Evolutionary conservation across 495 filamentous ascomycete species (phyloP), one percentile per base, ranked within the genome.

Genomic region (Clohesyomyces aquaticus): DNA sequence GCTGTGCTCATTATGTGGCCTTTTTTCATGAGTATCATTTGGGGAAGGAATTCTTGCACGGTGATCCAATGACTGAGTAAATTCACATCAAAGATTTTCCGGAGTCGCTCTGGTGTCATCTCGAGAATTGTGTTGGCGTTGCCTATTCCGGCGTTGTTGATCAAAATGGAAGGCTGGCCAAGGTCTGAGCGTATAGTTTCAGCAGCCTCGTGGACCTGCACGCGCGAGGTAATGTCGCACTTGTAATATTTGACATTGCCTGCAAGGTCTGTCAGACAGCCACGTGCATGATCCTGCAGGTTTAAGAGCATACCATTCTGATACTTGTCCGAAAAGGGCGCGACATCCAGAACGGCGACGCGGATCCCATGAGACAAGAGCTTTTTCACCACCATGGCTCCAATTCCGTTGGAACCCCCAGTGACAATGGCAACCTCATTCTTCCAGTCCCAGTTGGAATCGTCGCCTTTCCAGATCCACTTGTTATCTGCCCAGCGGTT

Each of bases 111-210:
- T 62, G 81, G 78, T 8, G 79, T 57, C 32, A 78, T 74, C 0
- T 80, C 73, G 4, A 86, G 76, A 43, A 87, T 81, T 3, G 74
- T 71, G 16, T 74, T 73, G 16, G 78, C 74, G 29, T 75, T 71
- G 28, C 75, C 78, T 26, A 87, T 76, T 16, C 67, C 67, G 12
- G 85, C 85, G 57, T 88, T 88, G 77, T 87, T 87, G 66, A 87
- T 72, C 45, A 87, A 73, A 12, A 88, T 79, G 0, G 79, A 80
- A 11, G 83, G 79, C 42, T 80, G 72, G 59, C 84, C 78, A 29
- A 79, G 75, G 3, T 77, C 70, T 4, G 66, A 67, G 45, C 80
- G 79, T 59, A 87, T 79, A 1, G 73, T 69, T 38, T 75, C 72
- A 4, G 77, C 83, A 3, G 78, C 73, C 21, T 74, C 52, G 18